Evolutionary conservation across 768 basidiomycete species (phyloP).

Genomic region (Rhizopogon sp.): DNA sequence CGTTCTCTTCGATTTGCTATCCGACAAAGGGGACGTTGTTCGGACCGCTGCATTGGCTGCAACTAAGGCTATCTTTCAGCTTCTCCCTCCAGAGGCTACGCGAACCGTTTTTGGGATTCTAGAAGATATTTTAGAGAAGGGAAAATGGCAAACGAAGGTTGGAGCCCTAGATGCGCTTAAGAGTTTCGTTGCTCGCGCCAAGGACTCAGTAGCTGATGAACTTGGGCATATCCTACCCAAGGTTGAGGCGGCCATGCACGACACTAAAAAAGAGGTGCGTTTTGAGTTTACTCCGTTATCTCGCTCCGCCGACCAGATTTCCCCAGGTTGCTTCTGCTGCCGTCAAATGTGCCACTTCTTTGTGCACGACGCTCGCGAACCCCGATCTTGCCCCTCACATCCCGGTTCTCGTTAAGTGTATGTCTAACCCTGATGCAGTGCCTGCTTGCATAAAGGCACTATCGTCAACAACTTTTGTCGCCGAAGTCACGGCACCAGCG

Average conservation of each 20-base stretch:
- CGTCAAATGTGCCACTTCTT: conserved; percentile 80
- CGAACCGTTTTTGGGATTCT: conserved; percentile 62
- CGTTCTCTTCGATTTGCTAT: conserved; percentile 74
- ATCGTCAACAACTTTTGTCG: conserved; percentile 93
- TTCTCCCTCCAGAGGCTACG: conserved; percentile 80
- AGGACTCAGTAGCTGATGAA: conserved; percentile 76
- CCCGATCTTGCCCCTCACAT: conserved; percentile 90
- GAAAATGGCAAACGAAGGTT: conserved; percentile 96
- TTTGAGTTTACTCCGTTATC: neutral
- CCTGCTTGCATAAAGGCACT: conserved; percentile 92
- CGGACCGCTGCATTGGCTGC: conserved; percentile 75
- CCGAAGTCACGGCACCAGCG: conserved; percentile 95
- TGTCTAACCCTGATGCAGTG: conserved; percentile 86
- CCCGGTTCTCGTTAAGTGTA: conserved; percentile 85
- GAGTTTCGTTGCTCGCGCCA: conserved; percentile 60
- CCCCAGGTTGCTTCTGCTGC: conserved; percentile 79
- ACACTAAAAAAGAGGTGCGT: conserved; percentile 89
- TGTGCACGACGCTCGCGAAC: conserved; percentile 90
- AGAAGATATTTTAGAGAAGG: conserved; percentile 70
- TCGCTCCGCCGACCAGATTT: neutral
- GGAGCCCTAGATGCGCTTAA: conserved; percentile 86
- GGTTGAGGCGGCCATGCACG: conserved; percentile 90
- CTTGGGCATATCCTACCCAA: conserved; percentile 78
- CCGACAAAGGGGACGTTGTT: conserved; percentile 94
- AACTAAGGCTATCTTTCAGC: conserved; percentile 78